Conservation (phyloP, 176 grass and related monocot genomes). For the Echinochloa phyllopogon region DNA sequence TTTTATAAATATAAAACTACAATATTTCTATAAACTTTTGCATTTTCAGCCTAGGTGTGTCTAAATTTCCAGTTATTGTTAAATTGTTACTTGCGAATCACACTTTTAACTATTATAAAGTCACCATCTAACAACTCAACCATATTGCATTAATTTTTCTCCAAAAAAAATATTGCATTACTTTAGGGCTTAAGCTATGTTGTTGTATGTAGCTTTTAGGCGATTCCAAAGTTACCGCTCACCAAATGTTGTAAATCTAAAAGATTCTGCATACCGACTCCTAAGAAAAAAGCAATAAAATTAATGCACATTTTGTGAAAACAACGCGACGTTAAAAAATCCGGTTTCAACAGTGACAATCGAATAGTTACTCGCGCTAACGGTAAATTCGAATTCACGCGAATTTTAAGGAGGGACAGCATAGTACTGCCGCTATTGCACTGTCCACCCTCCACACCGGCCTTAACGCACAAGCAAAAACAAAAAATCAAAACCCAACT, state of each 20-base stretch:
- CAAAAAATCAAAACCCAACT: slow-evolving; percentile 53
- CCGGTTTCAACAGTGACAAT: not conserved
- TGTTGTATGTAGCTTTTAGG: not conserved
- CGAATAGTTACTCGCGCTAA: not conserved
- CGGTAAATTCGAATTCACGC: not conserved
- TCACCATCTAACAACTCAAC: no score
- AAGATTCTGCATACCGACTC: no score
- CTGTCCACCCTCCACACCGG: not conserved
- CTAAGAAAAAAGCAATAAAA: not conserved
- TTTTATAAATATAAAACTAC: no score
- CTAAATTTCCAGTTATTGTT: no score
- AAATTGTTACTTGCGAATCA: no score
- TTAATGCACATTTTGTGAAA: not conserved
- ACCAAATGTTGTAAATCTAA: no score
- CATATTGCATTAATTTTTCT: no score
- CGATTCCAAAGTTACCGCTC: not conserved
- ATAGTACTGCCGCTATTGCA: slow-evolving; percentile 3
- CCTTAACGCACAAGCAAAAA: slow-evolving; percentile 55
- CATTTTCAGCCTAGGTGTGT: no score
- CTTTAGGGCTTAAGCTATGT: no score
- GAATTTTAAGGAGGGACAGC: slow-evolving; percentile 13
- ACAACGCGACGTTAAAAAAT: not conserved
- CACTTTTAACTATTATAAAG: no score
- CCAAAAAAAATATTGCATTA: no score
- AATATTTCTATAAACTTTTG: no score